Conservation (phyloP, 2,329 filamentous ascomycete genomes). For the Fusarium clavum region DNA sequence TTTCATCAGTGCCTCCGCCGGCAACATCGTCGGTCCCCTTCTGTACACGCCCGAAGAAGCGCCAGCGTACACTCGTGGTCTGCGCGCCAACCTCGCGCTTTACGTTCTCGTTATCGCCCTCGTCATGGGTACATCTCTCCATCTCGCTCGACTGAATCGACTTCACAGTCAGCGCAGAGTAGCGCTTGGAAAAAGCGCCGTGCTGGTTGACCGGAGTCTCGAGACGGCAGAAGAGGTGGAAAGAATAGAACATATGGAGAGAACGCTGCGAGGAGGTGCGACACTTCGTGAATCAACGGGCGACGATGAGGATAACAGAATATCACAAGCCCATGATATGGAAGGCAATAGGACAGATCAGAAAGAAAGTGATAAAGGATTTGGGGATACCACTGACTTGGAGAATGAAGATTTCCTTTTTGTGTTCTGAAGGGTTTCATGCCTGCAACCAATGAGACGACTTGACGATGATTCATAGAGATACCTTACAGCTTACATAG, state of each 20-base stretch:
- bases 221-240: slow-evolving; percentile 59
- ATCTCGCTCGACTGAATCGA: slow-evolving; percentile 65
- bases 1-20: slow-evolving; percentile 73
- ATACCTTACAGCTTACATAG: neutral
- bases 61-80: slow-evolving; percentile 59
- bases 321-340: slow-evolving; percentile 22
- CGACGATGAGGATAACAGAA: slow-evolving; percentile 9
- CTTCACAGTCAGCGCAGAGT: slow-evolving; percentile 66
- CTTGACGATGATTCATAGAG: neutral
- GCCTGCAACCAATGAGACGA: neutral
- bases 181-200: slow-evolving; percentile 68
- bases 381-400: slow-evolving; percentile 67
- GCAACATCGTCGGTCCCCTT: slow-evolving; percentile 74
- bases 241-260: slow-evolving; percentile 50
- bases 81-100: slow-evolving; percentile 70
- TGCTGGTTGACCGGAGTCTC: slow-evolving; percentile 70
- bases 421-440: slow-evolving; percentile 54
- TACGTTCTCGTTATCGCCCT: slow-evolving; percentile 70
- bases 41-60: slow-evolving; percentile 68
- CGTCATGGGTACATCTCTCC: slow-evolving; percentile 56
- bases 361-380: slow-evolving; percentile 44
- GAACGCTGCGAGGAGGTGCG: slow-evolving; percentile 26
- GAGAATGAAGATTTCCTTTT: slow-evolving; percentile 74
- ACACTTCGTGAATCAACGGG: slow-evolving; percentile 11
- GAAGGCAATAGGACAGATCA: slow-evolving; percentile 14